These are phyloP conservation scores for Thermomucor indicae-seudaticae DNA, from an alignment of 371 early-diverging fungal genomes.

Conservation along the genomic window DNA sequence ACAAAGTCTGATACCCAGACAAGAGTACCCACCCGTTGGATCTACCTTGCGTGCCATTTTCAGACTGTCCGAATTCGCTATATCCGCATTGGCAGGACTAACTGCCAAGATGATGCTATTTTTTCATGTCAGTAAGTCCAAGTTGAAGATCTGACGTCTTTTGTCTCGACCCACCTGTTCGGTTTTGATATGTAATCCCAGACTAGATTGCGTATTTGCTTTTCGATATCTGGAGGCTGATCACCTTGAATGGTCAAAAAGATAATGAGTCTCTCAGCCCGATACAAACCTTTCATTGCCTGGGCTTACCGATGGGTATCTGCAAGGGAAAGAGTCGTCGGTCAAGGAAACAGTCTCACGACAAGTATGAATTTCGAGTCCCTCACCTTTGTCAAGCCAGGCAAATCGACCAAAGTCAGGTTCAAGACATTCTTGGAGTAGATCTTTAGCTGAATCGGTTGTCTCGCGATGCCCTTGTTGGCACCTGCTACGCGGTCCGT, in stretches of 20 bases:
- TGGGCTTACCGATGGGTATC: slow-evolving; percentile 46
- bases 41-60: slow-evolving; percentile 90
- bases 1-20: not conserved
- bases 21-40: slow-evolving; percentile 63
- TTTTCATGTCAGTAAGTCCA: slow-evolving; percentile 10
- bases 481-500: slow-evolving; percentile 81
- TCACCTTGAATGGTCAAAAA: slow-evolving; percentile 45
- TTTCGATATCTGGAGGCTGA: slow-evolving; percentile 87
- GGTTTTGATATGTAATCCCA: slow-evolving; percentile 83
- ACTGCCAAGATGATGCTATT: slow-evolving; percentile 89
- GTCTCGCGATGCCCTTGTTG: slow-evolving; percentile 81
- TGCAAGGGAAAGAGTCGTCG: slow-evolving; percentile 7
- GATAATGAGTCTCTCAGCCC: slow-evolving; percentile 30
- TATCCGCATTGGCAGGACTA: slow-evolving; percentile 87
- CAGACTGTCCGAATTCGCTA: slow-evolving; percentile 92
- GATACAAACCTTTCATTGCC: not conserved
- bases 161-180: slow-evolving; percentile 54
- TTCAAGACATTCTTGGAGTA: slow-evolving; percentile 81
- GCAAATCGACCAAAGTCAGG: slow-evolving; percentile 90
- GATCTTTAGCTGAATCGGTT: slow-evolving; percentile 88
- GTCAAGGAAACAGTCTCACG: not conserved
- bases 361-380: not conserved
- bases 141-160: not conserved
- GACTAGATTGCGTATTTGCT: slow-evolving; percentile 79
- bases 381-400: slow-evolving; percentile 84